Evolutionary conservation across 2,329 filamentous ascomycete species (phyloP).

Genomic region (Talaromyces verruculosus): DNA sequence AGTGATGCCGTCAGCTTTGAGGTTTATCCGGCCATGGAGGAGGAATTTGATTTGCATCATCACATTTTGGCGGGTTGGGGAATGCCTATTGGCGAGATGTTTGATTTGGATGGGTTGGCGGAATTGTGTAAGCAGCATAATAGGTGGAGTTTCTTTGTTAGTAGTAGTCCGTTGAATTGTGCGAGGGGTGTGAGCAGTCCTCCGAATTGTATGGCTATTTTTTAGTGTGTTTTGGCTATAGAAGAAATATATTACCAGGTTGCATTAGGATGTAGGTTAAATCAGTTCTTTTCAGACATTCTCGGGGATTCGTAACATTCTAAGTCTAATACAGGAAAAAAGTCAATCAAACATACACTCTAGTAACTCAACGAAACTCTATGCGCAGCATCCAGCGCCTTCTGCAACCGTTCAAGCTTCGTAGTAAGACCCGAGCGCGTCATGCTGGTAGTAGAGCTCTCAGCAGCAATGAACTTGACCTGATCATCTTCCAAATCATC

Average conservation of each 20-base stretch:
- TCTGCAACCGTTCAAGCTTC: neutral
- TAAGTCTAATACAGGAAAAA: neutral
- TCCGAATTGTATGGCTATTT: slow-evolving; percentile 47
- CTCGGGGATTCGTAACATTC: neutral
- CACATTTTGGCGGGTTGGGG: slow-evolving; percentile 40
- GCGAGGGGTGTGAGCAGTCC: slow-evolving; percentile 42
- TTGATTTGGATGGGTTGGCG: slow-evolving; percentile 40
- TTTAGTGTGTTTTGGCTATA: slow-evolving; percentile 26
- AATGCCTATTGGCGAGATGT: slow-evolving; percentile 43
- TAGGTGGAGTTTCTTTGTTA: slow-evolving; percentile 42
- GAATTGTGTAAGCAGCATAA: slow-evolving; percentile 34
- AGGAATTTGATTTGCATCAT: slow-evolving; percentile 40
- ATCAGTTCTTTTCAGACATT: neutral
- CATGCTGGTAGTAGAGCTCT: slow-evolving; percentile 43
- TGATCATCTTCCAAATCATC: slow-evolving; percentile 50
- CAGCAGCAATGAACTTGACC: slow-evolving; percentile 60
- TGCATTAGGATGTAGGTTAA: neutral
- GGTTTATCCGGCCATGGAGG: slow-evolving; percentile 44
- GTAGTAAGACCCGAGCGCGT: neutral
- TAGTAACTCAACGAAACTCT: neutral
- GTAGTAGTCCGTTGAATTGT: slow-evolving; percentile 43
- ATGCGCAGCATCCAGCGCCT: neutral
- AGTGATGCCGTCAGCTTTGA: slow-evolving; percentile 62
- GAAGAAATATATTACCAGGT: neutral
- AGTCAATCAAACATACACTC: neutral